Evolutionary conservation across 1,284 basidiomycete species (phyloP).

Genomic region (Papiliotrema fonsecae): DNA sequence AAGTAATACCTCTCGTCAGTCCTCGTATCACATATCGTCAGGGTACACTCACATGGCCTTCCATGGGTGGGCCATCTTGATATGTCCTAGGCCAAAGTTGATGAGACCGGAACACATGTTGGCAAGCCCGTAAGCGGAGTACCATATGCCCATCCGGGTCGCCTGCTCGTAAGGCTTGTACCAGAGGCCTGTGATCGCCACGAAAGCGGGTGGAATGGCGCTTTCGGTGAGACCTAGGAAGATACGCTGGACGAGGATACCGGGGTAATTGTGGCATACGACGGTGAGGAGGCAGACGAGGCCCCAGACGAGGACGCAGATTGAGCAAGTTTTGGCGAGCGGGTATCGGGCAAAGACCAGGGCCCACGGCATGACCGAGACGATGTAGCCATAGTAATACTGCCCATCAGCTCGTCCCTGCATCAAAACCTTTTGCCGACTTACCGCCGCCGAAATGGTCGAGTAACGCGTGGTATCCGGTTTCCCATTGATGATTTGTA

Average conservation of each 20-base stretch:
- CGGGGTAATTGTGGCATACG: conserved; percentile 44
- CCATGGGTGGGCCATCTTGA: conserved; percentile 47
- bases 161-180: conserved; percentile 50
- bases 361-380: conserved; percentile 49
- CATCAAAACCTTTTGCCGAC: not conserved
- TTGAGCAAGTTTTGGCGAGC: conserved; percentile 40
- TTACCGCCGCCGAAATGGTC: conserved; percentile 40
- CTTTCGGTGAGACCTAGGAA: conserved; percentile 51
- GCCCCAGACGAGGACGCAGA: conserved; percentile 50
- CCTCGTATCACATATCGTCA: not conserved
- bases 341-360: conserved; percentile 50
- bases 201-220: conserved; percentile 52
- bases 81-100: conserved; percentile 51
- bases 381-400: conserved; percentile 54
- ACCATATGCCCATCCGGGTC: conserved; percentile 50
- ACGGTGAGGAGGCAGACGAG: conserved; percentile 51
- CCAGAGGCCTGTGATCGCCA: conserved; percentile 52
- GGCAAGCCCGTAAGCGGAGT: conserved; percentile 51
- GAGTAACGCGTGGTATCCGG: conserved; percentile 42
- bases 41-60: conserved; percentile 46
- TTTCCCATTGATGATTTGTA: conserved; percentile 37
- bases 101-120: conserved; percentile 49
- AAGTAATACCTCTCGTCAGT: conserved; percentile 46
- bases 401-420: conserved; percentile 5
- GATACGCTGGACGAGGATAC: conserved; percentile 51